Evolutionary conservation across 441 rosid species (phyloP).

Genomic region (Gossypium gossypioides): DNA sequence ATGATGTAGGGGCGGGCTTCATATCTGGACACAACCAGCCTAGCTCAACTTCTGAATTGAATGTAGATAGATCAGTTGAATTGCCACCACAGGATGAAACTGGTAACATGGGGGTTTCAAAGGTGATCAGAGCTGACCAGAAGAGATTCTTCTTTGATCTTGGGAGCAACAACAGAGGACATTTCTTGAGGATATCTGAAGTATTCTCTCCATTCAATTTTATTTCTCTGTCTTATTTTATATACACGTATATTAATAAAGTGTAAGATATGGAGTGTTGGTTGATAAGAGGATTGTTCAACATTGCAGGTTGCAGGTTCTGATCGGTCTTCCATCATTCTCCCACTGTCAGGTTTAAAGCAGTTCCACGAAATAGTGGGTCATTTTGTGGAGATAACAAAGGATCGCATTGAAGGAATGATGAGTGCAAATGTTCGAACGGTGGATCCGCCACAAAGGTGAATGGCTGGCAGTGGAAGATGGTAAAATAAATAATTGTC

Average conservation of each 20-base stretch:
- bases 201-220: conserved; percentile 18
- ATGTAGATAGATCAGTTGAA: conserved; percentile 58
- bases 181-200: conserved; percentile 92
- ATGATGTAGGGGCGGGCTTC: conserved; percentile 97
- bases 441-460: conserved; percentile 84
- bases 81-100: conserved; percentile 63
- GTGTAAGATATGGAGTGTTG: neutral
- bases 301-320: conserved; percentile 76
- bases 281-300: conserved; percentile 7
- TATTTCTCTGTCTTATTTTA: neutral
- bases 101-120: conserved; percentile 55
- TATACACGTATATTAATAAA: neutral
- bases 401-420: conserved; percentile 81
- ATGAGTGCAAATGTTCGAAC: conserved; percentile 76
- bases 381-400: conserved; percentile 86
- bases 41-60: conserved; percentile 51
- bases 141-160: conserved; percentile 96
- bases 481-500: conserved; percentile 18
- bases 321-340: conserved; percentile 93
- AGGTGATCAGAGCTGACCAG: conserved; percentile 86
- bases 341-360: conserved; percentile 80
- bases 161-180: conserved; percentile 88
- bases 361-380: conserved; percentile 88
- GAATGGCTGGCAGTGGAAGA: conserved; percentile 21
- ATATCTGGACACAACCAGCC: conserved; percentile 84